Percentiles rank a stretch among this genome's conserved stretches.
These are phyloP conservation scores for Medicago arabica DNA, from an alignment of 306 rosid species.

Conservation along the genomic window DNA sequence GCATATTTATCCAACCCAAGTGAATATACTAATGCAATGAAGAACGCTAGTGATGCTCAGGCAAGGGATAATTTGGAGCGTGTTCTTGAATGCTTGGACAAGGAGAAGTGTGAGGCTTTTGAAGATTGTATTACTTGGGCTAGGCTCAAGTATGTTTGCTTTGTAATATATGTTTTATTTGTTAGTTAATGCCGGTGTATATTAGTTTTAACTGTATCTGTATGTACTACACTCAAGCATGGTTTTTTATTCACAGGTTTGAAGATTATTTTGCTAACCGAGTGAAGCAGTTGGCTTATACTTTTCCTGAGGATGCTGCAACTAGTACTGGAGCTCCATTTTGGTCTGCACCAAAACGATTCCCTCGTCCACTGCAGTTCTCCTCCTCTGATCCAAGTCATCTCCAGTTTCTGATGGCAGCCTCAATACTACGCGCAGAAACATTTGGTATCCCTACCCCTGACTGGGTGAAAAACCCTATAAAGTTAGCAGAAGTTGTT, in stretches of 20 bases:
- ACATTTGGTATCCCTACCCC: conserved; percentile 88
- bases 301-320: conserved; percentile 92
- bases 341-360: conserved; percentile 99
- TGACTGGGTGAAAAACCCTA: conserved; percentile 78
- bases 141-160: conserved; percentile 66
- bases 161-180: no score
- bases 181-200: no score
- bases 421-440: conserved; percentile 79
- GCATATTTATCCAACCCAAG: conserved; percentile 77
- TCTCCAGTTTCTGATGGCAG: conserved; percentile 77
- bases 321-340: conserved; percentile 94
- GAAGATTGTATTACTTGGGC: conserved; percentile 94
- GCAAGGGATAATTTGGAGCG: conserved; percentile 97
- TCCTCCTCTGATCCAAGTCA: conserved; percentile 71
- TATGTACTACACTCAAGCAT: no score
- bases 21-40: conserved; percentile 74
- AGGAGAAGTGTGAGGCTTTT: conserved; percentile 80
- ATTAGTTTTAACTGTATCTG: no score
- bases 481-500: conserved; percentile 74
- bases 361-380: conserved; percentile 84
- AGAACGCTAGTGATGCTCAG: conserved; percentile 92
- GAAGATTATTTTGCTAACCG: conserved; percentile 93
- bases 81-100: conserved; percentile 83
- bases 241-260: conserved; percentile 56
- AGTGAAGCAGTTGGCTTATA: conserved; percentile 87